Conservation (phyloP, 1,284 basidiomycete genomes). For the Serendipita sp. region DNA sequence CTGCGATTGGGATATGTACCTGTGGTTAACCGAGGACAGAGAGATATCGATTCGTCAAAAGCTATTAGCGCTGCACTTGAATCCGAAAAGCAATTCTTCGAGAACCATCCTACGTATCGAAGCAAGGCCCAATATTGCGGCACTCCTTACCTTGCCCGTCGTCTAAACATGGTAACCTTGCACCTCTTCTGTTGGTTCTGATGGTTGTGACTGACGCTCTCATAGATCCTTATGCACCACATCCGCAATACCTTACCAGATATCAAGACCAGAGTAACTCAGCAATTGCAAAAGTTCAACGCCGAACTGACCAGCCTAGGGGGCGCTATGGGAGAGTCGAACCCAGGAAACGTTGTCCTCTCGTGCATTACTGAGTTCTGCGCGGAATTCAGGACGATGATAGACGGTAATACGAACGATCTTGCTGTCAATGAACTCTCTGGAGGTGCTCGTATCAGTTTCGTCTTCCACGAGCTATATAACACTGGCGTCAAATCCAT, state of each 20-base stretch:
- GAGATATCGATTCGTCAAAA: slow-evolving; percentile 85
- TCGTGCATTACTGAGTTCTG: slow-evolving; percentile 97
- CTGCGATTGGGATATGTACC: slow-evolving; percentile 93
- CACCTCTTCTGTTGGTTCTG: background rate
- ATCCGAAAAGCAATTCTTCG: slow-evolving; percentile 83
- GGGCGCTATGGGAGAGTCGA: slow-evolving; percentile 71
- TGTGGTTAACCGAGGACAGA: slow-evolving; percentile 93
- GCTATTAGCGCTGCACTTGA: slow-evolving; percentile 78
- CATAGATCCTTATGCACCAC: slow-evolving; percentile 92
- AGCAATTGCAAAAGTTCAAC: slow-evolving; percentile 78
- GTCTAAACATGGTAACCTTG: slow-evolving; percentile 74
- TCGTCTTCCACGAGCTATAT: slow-evolving; percentile 96
- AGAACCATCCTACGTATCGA: slow-evolving; percentile 84
- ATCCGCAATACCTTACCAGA: slow-evolving; percentile 93
- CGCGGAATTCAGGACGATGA: slow-evolving; percentile 87
- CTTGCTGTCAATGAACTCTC: slow-evolving; percentile 87
- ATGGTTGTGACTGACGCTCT: slow-evolving; percentile 1
- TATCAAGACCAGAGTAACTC: slow-evolving; percentile 85
- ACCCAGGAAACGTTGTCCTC: slow-evolving; percentile 79
- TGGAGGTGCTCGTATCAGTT: slow-evolving; percentile 93
- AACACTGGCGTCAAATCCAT: slow-evolving; percentile 91
- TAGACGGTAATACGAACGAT: slow-evolving; percentile 95
- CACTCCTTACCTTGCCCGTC: slow-evolving; percentile 92
- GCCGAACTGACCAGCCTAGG: slow-evolving; percentile 77
- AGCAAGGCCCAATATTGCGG: slow-evolving; percentile 92